Evolutionary conservation across 352 stramenopile species (phyloP).

Genomic region (Globisporangium yorkense): DNA sequence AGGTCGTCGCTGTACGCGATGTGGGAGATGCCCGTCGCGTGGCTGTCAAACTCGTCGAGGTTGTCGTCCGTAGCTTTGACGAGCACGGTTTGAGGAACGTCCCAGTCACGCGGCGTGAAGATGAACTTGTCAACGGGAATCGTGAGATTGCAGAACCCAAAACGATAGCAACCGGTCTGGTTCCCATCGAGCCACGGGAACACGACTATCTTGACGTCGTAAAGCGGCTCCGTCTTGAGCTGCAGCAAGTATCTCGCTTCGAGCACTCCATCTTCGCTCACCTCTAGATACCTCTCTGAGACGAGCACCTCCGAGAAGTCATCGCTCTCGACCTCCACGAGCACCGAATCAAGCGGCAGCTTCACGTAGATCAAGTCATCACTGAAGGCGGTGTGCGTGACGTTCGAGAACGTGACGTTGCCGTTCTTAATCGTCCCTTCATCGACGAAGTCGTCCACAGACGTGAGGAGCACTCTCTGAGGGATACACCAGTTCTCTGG

Average conservation of each 20-base stretch:
- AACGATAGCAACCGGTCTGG: constrained; percentile 67
- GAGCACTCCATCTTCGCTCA: constrained; percentile 46
- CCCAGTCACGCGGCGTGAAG: constrained; percentile 63
- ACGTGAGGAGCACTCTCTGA: constrained; percentile 36
- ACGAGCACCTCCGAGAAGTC: constrained; percentile 57
- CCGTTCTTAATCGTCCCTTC: constrained; percentile 33
- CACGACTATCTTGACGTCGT: constrained; percentile 53
- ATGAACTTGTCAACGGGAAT: constrained; percentile 38
- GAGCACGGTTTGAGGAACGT: constrained; percentile 46
- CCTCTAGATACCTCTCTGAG: constrained; percentile 40
- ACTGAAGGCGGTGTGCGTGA: constrained; percentile 56
- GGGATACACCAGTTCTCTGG: constrained; percentile 63
- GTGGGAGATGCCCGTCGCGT: constrained; percentile 67
- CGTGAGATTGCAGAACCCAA: constrained; percentile 68
- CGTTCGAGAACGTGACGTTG: constrained; percentile 49
- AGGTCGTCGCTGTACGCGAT: constrained; percentile 53
- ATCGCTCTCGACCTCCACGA: constrained; percentile 50
- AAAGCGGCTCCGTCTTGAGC: constrained; percentile 56
- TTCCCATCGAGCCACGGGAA: constrained; percentile 55
- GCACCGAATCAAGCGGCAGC: constrained; percentile 28
- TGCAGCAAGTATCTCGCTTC: constrained; percentile 41
- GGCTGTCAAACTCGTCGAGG: constrained; percentile 58
- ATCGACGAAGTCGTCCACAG: constrained; percentile 60
- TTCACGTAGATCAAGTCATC: constrained; percentile 61
- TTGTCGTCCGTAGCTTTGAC: constrained; percentile 58